phyloP scores from a whole-genome alignment of 345 rosid genomes.

The Psidium friedrichsthalianum region DNA sequence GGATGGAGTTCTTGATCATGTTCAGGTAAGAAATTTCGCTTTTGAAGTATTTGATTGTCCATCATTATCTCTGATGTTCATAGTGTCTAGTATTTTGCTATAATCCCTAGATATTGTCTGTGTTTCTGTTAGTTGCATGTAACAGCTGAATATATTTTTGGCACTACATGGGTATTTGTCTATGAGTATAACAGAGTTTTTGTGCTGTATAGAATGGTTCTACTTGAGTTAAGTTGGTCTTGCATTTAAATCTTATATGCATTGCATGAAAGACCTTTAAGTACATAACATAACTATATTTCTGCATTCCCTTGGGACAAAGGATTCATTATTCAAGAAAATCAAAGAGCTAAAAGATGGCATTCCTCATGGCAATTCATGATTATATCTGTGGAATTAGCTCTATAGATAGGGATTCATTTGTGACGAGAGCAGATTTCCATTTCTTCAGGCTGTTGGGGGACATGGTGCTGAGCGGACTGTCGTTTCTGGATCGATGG shows the following conservation, averaged over 20 bases:
- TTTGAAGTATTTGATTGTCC: no score
- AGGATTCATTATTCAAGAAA: not conserved
- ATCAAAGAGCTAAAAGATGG: not conserved
- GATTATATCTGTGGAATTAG: not conserved
- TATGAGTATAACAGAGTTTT: not conserved
- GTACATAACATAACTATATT: not conserved
- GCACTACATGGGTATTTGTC: not conserved
- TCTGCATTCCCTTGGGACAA: not conserved
- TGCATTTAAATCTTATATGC: not conserved
- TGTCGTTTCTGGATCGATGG: conserved; percentile 46
- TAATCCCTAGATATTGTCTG: no score
- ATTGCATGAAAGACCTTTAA: not conserved
- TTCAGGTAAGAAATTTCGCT: no score
- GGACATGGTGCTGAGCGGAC: conserved; percentile 55
- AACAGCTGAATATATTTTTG: not conserved
- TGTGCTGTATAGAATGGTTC: not conserved
- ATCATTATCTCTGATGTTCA: no score
- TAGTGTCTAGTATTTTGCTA: no score
- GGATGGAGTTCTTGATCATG: no score
- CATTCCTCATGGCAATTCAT: not conserved
- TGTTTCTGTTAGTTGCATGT: not conserved
- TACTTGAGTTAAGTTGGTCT: not conserved
- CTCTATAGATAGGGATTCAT: not conserved
- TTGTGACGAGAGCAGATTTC: not conserved
- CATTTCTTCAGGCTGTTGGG: conserved; percentile 71